Evolutionary conservation across 2,329 filamentous ascomycete genomes (phyloP), one percentile per base, ranked within the genome.

Genomic region (Byssochlamys sp.): DNA sequence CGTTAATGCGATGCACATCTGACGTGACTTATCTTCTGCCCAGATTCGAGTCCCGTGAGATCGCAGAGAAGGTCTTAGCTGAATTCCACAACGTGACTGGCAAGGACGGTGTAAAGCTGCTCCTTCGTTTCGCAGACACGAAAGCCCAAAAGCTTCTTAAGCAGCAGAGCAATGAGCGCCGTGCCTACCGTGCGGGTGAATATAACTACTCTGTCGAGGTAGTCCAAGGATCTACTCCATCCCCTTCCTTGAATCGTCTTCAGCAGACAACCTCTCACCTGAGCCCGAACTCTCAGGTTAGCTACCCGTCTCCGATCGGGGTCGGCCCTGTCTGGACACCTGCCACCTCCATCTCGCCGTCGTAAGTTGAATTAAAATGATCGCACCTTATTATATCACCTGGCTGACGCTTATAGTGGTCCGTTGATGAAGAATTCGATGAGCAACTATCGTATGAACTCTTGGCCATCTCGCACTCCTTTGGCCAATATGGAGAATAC

Each of bases 71-170:
- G 64, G 86, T 99, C 64, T 90, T 99, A 73, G 80, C 81, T 66
- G 85, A 88, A 62, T 99, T 89, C 76, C 91, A 95, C 75, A 92
- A 94, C 62, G 78, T 83, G 29, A 82, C 89, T 63, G 89, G 89
- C 48, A 85, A 88, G 33, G 90, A 95, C 67, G 85, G 87, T 28
- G 84, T 94, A 63, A 86, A 91, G 62, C 84, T 94, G 75, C 91
- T 96, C 75, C 91, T 99, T 65, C 91, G 94, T 63, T 99, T 95
- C 72, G 92, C 95, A 61, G 94, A 99, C 70, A 99, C 94, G 39
- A 90, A 94, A 57, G 89, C 92, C 61, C 94, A 99, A 75, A 99
- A 99, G 79, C 85, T 94, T 70, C 81, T 99, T 65, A 99, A 99
- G 81, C 88, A 94, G 62, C 88, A 96, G 71, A 97, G 92, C 49